Conservation (phyloP, 2,329 filamentous ascomycete genomes). For the Setomelanomma holmii region DNA sequence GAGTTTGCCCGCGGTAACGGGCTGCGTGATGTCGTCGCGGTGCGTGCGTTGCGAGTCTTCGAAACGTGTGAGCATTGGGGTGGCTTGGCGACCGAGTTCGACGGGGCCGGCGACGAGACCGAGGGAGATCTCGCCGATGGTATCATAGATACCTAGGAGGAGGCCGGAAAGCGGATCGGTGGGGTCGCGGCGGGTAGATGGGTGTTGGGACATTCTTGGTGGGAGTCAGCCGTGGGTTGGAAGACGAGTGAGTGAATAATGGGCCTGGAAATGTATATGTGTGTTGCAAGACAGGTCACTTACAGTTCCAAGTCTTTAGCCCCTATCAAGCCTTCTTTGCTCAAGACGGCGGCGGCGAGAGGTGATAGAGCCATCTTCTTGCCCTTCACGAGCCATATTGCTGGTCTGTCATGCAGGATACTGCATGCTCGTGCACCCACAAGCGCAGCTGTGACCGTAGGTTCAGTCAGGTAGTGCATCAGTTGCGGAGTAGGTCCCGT, state of each 20-base stretch:
- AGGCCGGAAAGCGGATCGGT: slow-evolving; percentile 30
- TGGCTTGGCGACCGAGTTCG: slow-evolving; percentile 24
- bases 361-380: slow-evolving; percentile 33
- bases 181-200: slow-evolving; percentile 27
- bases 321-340: slow-evolving; percentile 31
- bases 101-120: slow-evolving; percentile 31
- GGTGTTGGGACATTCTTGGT: slow-evolving; percentile 17
- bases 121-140: slow-evolving; percentile 26
- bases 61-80: slow-evolving; percentile 8
- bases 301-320: slow-evolving; percentile 38
- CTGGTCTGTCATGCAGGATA: slow-evolving; percentile 30
- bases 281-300: no score
- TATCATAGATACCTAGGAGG: slow-evolving; percentile 29
- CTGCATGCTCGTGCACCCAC: slow-evolving; percentile 26
- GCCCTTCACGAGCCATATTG: slow-evolving; percentile 36
- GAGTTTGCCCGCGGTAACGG: neutral
- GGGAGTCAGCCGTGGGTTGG: no score
- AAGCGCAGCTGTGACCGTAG: slow-evolving; percentile 9
- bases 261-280: no score
- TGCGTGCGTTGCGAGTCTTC: slow-evolving; percentile 2
- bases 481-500: neutral
- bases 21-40: neutral
- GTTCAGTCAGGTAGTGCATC: slow-evolving; percentile 19
- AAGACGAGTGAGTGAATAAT: neutral
- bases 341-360: slow-evolving; percentile 36